Evolutionary conservation across 805 yeast genomes (phyloP), one percentile per base, ranked within the genome.

Genomic region (Saccharomycopsis sp.): DNA sequence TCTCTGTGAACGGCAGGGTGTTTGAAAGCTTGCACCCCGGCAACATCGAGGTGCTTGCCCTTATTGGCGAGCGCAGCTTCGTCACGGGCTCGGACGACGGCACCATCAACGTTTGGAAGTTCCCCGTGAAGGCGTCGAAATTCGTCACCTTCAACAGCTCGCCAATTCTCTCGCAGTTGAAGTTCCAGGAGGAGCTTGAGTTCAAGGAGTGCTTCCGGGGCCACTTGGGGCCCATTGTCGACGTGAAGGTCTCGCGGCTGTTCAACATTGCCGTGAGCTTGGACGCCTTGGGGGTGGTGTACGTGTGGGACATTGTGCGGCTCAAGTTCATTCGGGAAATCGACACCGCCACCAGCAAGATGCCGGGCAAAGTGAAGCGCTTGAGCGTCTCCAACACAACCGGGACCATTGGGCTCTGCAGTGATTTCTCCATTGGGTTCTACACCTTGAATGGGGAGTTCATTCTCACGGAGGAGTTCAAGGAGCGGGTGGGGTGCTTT

Each of bases 271-370:
- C 80, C 7, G 46, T 79, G 9, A 71, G 80, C 45, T 55, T 73
- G 18, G 86, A 80, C 53, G 50, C 41, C 0, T 60, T 55, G 6
- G 89, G 94, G 1, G 55, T 56, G 2, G 71, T 76, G 2, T 66
- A 67, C 15, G 48, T 77, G 3, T 84, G 94, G 89, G 85, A 84
- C 51, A 49, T 75, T 30, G 66, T 75, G 2, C 54, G 77, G 22
- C 64, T 63, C 38, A 67, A 67, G 38, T 65, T 69, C 32, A 68
- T 81, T 3, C 58, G 83, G 42, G 53, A 55, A 29, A 45, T 54
- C 5, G 29, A 34, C 4, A 45, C 54, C 5, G 29, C 29, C 4
- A 23, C 17, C 4, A 20, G 30, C 6, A 27, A 34, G 7, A 12
- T 18, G 5, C 45, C 53, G 6, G 38, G 46, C 4, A 50, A 43